phyloP scores from a whole-genome alignment of 1,284 basidiomycete species.

The Irpex sp. region DNA sequence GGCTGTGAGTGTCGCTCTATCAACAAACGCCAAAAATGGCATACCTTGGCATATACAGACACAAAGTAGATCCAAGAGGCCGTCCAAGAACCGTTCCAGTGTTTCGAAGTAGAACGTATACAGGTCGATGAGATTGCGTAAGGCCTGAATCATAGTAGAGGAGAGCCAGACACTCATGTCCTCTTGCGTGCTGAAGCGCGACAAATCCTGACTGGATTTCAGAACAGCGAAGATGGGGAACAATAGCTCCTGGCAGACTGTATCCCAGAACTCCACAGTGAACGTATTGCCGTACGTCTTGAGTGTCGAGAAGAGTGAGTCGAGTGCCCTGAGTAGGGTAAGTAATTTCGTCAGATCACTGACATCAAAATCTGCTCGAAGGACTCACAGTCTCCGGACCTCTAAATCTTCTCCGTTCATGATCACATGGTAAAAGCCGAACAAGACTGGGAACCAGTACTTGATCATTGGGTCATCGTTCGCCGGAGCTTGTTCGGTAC shows the following conservation, averaged over 20 bases:
- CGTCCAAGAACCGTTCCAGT: constrained; percentile 86
- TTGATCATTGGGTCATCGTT: constrained; percentile 84
- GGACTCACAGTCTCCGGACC: constrained; percentile 85
- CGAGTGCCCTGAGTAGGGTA: constrained; percentile 66
- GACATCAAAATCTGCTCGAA: not conserved
- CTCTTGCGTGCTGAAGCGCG: constrained; percentile 92
- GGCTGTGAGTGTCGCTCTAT: not conserved
- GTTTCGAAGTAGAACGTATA: constrained; percentile 97
- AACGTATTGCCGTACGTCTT: constrained; percentile 88
- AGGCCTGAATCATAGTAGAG: constrained; percentile 98
- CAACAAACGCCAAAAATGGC: constrained; percentile 14
- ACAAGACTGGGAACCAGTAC: constrained; percentile 96
- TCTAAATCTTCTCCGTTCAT: constrained; percentile 99
- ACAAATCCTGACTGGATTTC: constrained; percentile 85
- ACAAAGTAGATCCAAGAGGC: constrained; percentile 87
- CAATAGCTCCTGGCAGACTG: constrained; percentile 92
- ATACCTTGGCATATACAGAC: constrained; percentile 98
- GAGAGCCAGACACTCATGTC: constrained; percentile 99
- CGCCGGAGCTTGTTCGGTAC: constrained; percentile 32
- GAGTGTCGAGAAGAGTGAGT: constrained; percentile 92
- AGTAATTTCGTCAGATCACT: not conserved
- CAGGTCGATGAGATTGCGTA: constrained; percentile 92
- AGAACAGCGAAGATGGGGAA: constrained; percentile 99
- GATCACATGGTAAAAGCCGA: constrained; percentile 98
- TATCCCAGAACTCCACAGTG: constrained; percentile 95